Base-by-base conservation (phyloP, 192 early-diverging fungal genomes). In the Backusella psychrophila region DNA sequence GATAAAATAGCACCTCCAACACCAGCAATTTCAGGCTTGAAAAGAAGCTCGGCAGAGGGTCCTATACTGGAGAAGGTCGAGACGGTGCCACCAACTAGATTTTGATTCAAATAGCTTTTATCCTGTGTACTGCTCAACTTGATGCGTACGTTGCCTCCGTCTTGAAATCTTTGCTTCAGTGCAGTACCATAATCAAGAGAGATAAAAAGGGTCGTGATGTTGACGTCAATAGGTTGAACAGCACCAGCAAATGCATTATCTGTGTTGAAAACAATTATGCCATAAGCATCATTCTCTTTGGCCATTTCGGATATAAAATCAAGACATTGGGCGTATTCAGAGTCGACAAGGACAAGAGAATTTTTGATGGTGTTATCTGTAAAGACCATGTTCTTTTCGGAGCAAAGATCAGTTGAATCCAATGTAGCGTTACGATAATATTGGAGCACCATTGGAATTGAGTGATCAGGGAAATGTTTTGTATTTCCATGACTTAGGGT, bases 51-150 rank as follows among this genome's bases (percentile, higher is more conserved):
- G 21, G 82, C 84, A 44, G 87, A 90, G 0, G 92, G 90, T 8
- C 96, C 96, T 33, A 87, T 84, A 11, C 91, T 92, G 15, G 92
- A 92, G 75, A 93, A 95, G 44, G 66, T 44, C 21, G 94, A 94
- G 6, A 94, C 77, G 44, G 86, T 91, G 52, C 89, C 90, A 31
- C 86, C 91, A 14, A 39, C 84, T 77, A 4, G 81, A 79, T 70
- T 88, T 85, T 14, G 52, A 59, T 35, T 81, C 75, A 33, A 86
- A 76, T 56, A 80, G 80, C 1, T 81, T 78, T 84, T 78, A 76
- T 84, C 75, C 21, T 86, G 86, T 31, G 88, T 87, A 8, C 75
- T 89, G 71, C 2, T 80, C 82, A 70, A 85, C 79, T 17, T 53
- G 42, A 36, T 81, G 81, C 6, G 35, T 73, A 7, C 11, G 56